Percentiles rank a stretch among this genome's conserved stretches.
Evolutionary conservation across 1,284 basidiomycete species (phyloP).

Genomic region (Rhodotorula sp.): DNA sequence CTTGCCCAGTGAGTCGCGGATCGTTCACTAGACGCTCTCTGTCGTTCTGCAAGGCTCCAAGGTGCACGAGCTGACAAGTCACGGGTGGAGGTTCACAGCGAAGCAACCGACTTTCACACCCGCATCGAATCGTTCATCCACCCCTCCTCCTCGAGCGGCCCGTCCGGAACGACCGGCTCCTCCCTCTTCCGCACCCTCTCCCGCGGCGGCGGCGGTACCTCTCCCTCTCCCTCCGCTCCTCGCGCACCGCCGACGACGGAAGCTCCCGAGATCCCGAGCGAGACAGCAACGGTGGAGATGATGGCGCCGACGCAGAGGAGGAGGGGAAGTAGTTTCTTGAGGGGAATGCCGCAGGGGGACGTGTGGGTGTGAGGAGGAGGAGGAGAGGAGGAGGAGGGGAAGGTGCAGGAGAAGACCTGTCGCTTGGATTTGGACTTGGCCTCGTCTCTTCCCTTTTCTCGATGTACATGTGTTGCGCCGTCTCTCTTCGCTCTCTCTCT

Average conservation of each 20-base stretch:
- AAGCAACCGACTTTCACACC: constrained; percentile 10
- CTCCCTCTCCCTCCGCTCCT: neutral
- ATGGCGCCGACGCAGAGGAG: neutral
- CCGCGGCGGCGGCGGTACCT: neutral
- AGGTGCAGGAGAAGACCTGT: neutral
- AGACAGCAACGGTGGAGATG: neutral
- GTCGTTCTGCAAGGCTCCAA: too few relatives aligned
- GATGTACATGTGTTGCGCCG: too few relatives aligned
- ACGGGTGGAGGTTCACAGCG: neutral
- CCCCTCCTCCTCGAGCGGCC: neutral
- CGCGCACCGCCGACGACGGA: neutral
- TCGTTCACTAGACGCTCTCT: too few relatives aligned
- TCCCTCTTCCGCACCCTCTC: constrained; percentile 9
- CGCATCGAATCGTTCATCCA: constrained; percentile 2
- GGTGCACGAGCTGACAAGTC: too few relatives aligned
- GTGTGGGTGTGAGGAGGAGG: neutral
- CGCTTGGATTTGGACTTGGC: too few relatives aligned
- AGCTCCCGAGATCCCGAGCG: neutral
- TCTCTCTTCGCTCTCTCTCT: too few relatives aligned
- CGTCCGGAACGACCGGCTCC: neutral
- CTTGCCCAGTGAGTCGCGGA: constrained; percentile 10
- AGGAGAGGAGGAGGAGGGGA: neutral
- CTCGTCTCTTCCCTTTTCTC: neutral
- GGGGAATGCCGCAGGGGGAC: neutral
- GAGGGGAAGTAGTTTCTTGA: constrained; percentile 7